These are phyloP conservation scores for Xerocomus nothofagi DNA, from an alignment of 1,284 basidiomycete genomes.

Conservation along the genomic window DNA sequence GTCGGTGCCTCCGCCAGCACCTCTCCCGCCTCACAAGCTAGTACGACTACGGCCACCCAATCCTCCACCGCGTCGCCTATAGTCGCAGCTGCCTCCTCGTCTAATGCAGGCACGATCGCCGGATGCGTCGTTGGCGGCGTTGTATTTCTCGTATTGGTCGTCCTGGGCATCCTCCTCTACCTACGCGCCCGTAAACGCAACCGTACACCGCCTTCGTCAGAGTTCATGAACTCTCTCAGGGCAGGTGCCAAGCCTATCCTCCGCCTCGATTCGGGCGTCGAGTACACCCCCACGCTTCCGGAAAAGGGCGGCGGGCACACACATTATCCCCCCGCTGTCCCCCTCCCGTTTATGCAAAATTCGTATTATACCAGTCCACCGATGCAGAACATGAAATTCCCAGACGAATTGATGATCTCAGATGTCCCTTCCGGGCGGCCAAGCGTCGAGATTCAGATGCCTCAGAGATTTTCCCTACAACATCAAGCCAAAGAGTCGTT, in stretches of 20 bases:
- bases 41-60: too few relatives aligned
- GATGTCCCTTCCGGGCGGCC: conserved; percentile 15
- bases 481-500: background rate
- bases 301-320: conserved; percentile 19
- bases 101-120: conserved; percentile 40
- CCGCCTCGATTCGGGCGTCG: conserved; percentile 28
- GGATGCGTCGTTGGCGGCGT: conserved; percentile 45
- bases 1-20: too few relatives aligned
- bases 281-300: conserved; percentile 14
- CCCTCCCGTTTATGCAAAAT: conserved; percentile 18
- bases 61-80: too few relatives aligned
- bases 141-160: conserved; percentile 29
- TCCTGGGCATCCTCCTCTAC: conserved; percentile 32
- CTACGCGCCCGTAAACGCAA: conserved; percentile 39
- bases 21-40: background rate
- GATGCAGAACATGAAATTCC: conserved; percentile 13
- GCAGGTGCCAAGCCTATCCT: conserved; percentile 27
- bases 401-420: conserved; percentile 11
- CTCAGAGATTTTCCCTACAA: conserved; percentile 20
- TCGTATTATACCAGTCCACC: conserved; percentile 15
- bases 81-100: conserved; percentile 10
- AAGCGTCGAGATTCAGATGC: conserved; percentile 18
- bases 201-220: conserved; percentile 49
- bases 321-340: conserved; percentile 1
- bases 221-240: conserved; percentile 40